Conservation (phyloP, 805 yeast genomes). For the Pichia cabralensis region DNA sequence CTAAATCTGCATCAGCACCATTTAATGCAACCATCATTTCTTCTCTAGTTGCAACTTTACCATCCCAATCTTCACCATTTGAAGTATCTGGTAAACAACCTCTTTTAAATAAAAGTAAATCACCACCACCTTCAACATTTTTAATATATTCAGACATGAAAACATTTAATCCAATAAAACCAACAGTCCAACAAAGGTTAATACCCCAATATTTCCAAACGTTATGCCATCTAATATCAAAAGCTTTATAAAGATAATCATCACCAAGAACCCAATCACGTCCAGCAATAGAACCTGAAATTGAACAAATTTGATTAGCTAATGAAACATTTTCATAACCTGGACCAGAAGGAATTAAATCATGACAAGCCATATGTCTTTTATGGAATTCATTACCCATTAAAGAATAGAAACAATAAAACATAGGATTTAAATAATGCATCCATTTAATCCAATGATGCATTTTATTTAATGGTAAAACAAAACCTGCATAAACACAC, state of each 20-base stretch:
- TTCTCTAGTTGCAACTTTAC: conserved; percentile 23
- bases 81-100: conserved; percentile 20
- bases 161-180: conserved; percentile 27
- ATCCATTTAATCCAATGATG: conserved; percentile 57
- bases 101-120: conserved; percentile 23
- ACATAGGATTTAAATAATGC: conserved; percentile 38
- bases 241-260: conserved; percentile 35
- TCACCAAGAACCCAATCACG: conserved; percentile 42
- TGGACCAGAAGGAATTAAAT: conserved; percentile 39
- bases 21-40: conserved; percentile 17
- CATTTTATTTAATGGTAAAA: conserved; percentile 48
- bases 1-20: conserved; percentile 23
- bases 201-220: conserved; percentile 75
- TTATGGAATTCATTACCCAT: conserved; percentile 50
- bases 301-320: conserved; percentile 38
- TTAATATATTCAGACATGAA: conserved; percentile 23
- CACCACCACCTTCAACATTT: conserved; percentile 23
- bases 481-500: conserved; percentile 54
- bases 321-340: conserved; percentile 36
- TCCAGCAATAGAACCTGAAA: conserved; percentile 36
- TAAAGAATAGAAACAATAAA: conserved; percentile 42
- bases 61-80: conserved; percentile 30
- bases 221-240: conserved; percentile 43
- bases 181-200: conserved; percentile 30
- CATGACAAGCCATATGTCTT: conserved; percentile 39